Base-by-base conservation (phyloP, 768 basidiomycete genomes). In the Leccinum incarnatum region DNA sequence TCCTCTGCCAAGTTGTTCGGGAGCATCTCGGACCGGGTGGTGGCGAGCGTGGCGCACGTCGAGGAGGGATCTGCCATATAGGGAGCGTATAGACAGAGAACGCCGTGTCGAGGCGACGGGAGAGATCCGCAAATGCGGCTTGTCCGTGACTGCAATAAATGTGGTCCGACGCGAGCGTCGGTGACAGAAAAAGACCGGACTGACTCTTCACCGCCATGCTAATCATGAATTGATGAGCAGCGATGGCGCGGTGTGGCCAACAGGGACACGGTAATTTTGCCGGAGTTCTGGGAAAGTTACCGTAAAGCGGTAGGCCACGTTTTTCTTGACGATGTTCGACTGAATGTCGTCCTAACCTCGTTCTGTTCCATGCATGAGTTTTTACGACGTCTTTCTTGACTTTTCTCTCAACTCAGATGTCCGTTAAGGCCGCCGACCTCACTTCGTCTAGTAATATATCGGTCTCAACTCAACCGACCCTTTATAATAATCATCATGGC, bases 1-100 rank as follows among this genome's bases (percentile, higher is more conserved):
- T 74, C 85, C 12, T 89, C 91, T 2, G 83, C 83, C 45, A 81
- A 78, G 69, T 69, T 94, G 21, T 94, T 96, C 74, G 69, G 75
- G 63, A 73, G 68, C 14, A 88, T 96, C 56, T 76, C 81, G 30
- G 76, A 75, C 48, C 74, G 76, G 19, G 63, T 84, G 12, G 61
- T 80, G n/a, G 67, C 68, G 55, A 65, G 63, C 32, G 34, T 81
- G 49, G 59, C 58, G 1, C 40, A 54, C 6, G 56, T 68, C 32
- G 67, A 61, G 34, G 55, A 55, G 27, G 48, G 40, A 48, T 62
- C 54, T 21, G 27, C 53, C 15, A 34, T 62, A 32, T 32, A 32
- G 32, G 29, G 30, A 49, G 9, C 9, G 29, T 19, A 47, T 60
- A 53, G 47, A 40, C 19, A 45, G 42, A 42, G 40, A 45, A 40